Evolutionary conservation across 2,329 filamentous ascomycete species (phyloP).

Genomic region (Colletotrichum agaves): DNA sequence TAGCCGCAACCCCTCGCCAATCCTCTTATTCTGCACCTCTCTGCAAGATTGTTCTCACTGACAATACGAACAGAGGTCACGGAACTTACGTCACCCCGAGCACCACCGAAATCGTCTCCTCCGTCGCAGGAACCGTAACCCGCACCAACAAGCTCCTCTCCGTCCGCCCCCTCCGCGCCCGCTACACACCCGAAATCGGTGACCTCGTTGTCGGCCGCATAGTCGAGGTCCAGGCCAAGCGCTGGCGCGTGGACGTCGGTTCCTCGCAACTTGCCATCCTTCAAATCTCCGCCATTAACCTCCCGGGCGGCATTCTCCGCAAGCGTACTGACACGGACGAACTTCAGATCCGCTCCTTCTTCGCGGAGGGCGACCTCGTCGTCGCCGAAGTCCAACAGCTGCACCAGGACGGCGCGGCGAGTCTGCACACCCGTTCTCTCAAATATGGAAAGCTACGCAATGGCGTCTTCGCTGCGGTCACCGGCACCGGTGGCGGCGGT

Average conservation of each 20-base stretch:
- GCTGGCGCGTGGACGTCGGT: slow-evolving; percentile 96
- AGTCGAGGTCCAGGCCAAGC: slow-evolving; percentile 89
- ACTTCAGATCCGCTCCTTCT: slow-evolving; percentile 96
- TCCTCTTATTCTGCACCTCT: background rate
- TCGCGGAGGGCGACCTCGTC: slow-evolving; percentile 91
- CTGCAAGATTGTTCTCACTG: background rate
- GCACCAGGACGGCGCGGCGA: slow-evolving; percentile 85
- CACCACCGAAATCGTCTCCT: slow-evolving; percentile 81
- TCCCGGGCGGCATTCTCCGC: slow-evolving; percentile 91
- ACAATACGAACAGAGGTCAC: slow-evolving; percentile 73
- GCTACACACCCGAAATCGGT: slow-evolving; percentile 95
- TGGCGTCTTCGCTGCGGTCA: slow-evolving; percentile 86
- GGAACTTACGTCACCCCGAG: slow-evolving; percentile 81
- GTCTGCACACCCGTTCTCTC: slow-evolving; percentile 87
- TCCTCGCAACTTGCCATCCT: slow-evolving; percentile 87
- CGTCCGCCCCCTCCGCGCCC: slow-evolving; percentile 87
- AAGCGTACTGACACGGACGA: slow-evolving; percentile 96
- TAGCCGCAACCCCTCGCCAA: background rate
- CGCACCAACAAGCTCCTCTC: slow-evolving; percentile 98
- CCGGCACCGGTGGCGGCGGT: slow-evolving; percentile 85
- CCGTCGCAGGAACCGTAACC: slow-evolving; percentile 88
- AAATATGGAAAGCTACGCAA: slow-evolving; percentile 97
- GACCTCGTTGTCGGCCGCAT: slow-evolving; percentile 95
- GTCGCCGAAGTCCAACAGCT: slow-evolving; percentile 95
- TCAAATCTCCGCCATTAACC: slow-evolving; percentile 89